phyloP scores from a whole-genome alignment of 1,284 basidiomycete genomes.

The Sporisorium sorghi region DNA sequence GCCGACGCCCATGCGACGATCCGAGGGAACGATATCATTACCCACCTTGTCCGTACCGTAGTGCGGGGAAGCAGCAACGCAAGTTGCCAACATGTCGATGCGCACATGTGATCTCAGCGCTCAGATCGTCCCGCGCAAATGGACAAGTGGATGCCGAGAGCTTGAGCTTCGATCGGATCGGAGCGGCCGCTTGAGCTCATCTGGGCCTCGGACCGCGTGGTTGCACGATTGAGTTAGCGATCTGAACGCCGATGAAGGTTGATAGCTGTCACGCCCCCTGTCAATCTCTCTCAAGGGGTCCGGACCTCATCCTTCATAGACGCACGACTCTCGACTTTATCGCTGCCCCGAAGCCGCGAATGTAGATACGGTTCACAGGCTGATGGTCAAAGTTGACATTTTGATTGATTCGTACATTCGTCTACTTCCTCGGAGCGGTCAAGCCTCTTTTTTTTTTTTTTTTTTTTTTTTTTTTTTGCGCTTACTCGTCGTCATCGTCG shows the following conservation, averaged over 20 bases:
- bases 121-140: constrained; percentile 3
- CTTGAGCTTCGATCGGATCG: background rate
- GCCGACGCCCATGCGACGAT: background rate
- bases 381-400: background rate
- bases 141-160: background rate
- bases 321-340: background rate
- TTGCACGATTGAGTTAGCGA: background rate
- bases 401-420: background rate
- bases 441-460: constrained; percentile 7
- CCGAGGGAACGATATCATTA: background rate
- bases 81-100: no score
- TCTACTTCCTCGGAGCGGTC: background rate
- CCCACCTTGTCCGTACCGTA: no score
- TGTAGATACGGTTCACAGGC: background rate
- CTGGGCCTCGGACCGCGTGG: background rate
- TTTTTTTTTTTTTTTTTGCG: no score
- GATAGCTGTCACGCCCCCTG: background rate
- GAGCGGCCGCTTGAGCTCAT: background rate
- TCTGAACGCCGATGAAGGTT: background rate
- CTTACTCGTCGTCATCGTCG: constrained; percentile 47
- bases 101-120: background rate
- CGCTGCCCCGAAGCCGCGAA: background rate
- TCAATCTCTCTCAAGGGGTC: background rate
- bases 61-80: no score
- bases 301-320: background rate